Evolutionary conservation across 805 yeast genomes (phyloP).

Genomic region (Saccharomycopsis oosterbeekiorum): DNA sequence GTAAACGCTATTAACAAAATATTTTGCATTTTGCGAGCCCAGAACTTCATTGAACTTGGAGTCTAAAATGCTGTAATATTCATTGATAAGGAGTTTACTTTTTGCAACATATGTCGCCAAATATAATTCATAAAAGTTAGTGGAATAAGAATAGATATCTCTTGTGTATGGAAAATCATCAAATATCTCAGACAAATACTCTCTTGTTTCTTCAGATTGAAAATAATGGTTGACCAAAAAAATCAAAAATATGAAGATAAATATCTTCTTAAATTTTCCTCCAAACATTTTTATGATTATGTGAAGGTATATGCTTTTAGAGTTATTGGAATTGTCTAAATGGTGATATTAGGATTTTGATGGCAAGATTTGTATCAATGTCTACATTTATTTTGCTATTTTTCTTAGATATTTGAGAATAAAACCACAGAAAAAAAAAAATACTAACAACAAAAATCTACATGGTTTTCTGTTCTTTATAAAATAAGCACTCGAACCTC

Average conservation of each 20-base stretch:
- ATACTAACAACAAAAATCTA: neutral
- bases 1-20: neutral
- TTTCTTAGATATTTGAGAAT: neutral
- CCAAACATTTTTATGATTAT: neutral
- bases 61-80: neutral
- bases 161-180: neutral
- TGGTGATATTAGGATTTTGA: too few species aligned
- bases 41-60: neutral
- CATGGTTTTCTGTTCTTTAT: neutral
- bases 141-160: neutral
- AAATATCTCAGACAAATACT: neutral
- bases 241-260: neutral
- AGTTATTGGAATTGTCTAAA: too few species aligned
- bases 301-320: too few species aligned
- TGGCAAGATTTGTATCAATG: too few species aligned
- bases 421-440: neutral
- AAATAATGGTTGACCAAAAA: neutral
- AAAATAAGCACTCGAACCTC: neutral
- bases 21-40: neutral
- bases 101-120: neutral
- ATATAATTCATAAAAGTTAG: neutral
- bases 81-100: neutral
- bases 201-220: neutral
- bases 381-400: neutral
- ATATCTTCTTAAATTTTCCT: neutral